phyloP scores from a whole-genome alignment of 805 yeast species.

The Jamesozyma piceae region DNA sequence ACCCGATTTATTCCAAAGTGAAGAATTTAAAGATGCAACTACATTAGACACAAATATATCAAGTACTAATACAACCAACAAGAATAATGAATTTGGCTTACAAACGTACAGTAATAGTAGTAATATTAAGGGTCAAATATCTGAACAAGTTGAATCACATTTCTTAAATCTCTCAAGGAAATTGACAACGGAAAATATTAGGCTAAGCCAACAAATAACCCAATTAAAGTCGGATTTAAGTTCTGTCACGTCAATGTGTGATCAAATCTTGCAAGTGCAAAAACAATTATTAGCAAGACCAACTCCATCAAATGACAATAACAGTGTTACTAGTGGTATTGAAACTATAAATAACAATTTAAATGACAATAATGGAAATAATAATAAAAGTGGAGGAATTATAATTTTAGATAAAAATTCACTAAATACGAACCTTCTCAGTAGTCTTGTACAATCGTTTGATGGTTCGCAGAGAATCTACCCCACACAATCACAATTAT shows the following conservation, averaged over 20 bases:
- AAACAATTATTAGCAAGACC: constrained; percentile 12
- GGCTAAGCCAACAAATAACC: constrained; percentile 24
- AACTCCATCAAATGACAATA: constrained; percentile 1
- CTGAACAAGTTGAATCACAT: constrained; percentile 10
- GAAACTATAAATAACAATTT: not conserved
- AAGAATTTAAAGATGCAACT: constrained; percentile 13
- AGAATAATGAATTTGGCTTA: not conserved
- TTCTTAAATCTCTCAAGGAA: constrained; percentile 22
- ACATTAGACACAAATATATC: not conserved
- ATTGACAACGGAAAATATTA: constrained; percentile 25
- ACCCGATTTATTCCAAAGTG: constrained; percentile 22
- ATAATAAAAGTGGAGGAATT: constrained; percentile 8
- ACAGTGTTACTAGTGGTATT: not conserved
- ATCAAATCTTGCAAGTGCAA: constrained; percentile 23
- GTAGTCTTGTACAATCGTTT: constrained; percentile 13
- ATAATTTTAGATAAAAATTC: constrained; percentile 20
- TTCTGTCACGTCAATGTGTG: constrained; percentile 19
- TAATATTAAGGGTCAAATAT: constrained; percentile 1
- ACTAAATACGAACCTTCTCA: constrained; percentile 14
- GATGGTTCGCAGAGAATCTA: constrained; percentile 5
- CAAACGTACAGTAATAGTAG: not conserved
- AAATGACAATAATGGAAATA: not conserved
- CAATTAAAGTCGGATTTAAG: constrained; percentile 23
- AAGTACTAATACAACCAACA: not conserved
- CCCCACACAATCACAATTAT: not conserved